Evolutionary conservation across 2,329 filamentous ascomycete species (phyloP), one percentile per base, ranked within the genome.

Genomic region (Bipolaris oryzae): DNA sequence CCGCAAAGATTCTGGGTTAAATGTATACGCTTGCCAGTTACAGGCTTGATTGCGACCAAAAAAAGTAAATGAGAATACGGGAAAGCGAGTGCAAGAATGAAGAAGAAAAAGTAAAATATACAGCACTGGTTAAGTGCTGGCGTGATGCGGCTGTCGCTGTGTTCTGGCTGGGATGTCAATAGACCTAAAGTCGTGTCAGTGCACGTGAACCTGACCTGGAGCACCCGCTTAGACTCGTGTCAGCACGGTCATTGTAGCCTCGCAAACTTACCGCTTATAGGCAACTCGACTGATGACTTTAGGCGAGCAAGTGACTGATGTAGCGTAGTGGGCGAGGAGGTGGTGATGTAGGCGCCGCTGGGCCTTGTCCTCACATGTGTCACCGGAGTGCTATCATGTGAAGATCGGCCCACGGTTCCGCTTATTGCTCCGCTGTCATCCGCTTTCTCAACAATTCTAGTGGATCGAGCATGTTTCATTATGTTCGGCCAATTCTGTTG

Each of bases 221-320:
- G 31, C 49, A 53, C 49, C 47, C 50, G 56, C 63, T 67, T 60
- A 63, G 63, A 59, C 54, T 41, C 43, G 47, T 61, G 45, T 58
- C 45, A 49, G 52, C 49, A 50, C 53, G 49, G 38, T 56, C 43
- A 55, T 49, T 53, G 51, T 34, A 37, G 25, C 20, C 55, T 68
- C 57, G 63, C 66, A 64, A 63, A 61, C 61, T 46, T 62, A 66
- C 68, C 67, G 70, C 52, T 58, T 63, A 65, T 60, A 63, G 60
- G 59, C 50, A 64, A 62, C 60, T 45, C 47, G 44, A 60, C 49
- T 33, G 34, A 55, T 50, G 54, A 42, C 46, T 57, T 57, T 38
- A 48, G 46, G 48, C 53, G 51, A 49, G 43, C 51, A 55, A 60
- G 28, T 41, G 16, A 16, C 18, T 51, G 31, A 51, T n/a, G 31